Evolutionary conservation across 768 basidiomycete species (phyloP), one percentile per base, ranked within the genome.

Genomic region (Mycena belliarum): DNA sequence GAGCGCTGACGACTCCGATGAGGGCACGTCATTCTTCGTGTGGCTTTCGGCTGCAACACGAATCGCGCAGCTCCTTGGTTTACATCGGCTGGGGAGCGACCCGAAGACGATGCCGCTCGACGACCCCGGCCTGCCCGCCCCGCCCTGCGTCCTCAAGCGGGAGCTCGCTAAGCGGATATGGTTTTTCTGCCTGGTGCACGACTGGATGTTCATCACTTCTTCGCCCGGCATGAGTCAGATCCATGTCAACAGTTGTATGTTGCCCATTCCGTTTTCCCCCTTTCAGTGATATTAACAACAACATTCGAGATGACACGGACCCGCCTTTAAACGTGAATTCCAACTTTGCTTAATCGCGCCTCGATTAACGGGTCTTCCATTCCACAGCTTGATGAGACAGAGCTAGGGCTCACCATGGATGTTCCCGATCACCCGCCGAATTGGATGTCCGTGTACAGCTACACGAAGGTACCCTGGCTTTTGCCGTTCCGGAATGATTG

Each of bases 191-290:
- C 37, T 54, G 4, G 37, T 40, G 14, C 52, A 54, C 23, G 52
- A 54, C 37, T 54, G 52, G 52, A 54, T 54, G 18, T 54, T 54
- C 37, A 37, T 54, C 4, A 54, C 25, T 23, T 43, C 42, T 6
- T 54, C 52, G 26, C 52, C 52, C 10, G 52, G 52, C 16, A 54
- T 54, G 52, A 54, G 37, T 26, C 52, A 54, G 44, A 46, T 54
- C 18, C 44, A 54, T 37, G 26, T 54, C 4, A 54, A 54, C 20
- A 54, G 52, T 26, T 54, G 52, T 54, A 20, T 26, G 52, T 54
- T 54, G 7, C 35, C 6, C n/a, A 4, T 35, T 44, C n/a, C n/a
- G 9, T 35, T 44, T 24, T 35, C 3, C 35, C 11, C 6, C 50
- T 3, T 9, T 6, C 6, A 20, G 7, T 53, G 33, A 28, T 29